Base-by-base conservation (phyloP, 1,284 basidiomycete species). In the Lentinus polychrous region DNA sequence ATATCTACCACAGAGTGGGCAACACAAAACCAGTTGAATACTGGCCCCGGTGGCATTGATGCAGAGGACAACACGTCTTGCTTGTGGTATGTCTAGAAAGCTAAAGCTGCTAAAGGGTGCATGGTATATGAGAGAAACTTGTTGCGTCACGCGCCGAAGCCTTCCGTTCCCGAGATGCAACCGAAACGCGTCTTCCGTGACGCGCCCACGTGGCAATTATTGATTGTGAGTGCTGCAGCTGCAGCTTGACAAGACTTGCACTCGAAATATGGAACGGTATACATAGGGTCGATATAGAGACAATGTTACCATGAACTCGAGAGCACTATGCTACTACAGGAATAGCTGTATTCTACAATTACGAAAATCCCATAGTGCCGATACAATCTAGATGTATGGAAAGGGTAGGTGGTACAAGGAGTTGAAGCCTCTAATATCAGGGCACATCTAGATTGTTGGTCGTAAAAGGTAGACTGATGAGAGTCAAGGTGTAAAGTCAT, bases 11-110 rank as follows among this genome's bases (percentile, higher is more conserved):
- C 64, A 12, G 81, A 76, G 49, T 76, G 75, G 34, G 76, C 67
- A 32, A 84, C 82, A 58, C 81, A 83, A 49, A 83, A 62, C 79
- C 81, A 85, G 69, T 81, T 83, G 66, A 76, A 86, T 20, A 73
- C 74, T 39, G 81, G 76, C 39, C 82, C 75, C 43, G 84, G 81
- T 55, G 81, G 80, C 83, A 86, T 85, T 22, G 6, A 22, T 37
- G 35, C 5, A 37, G 35, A 10, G 27, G 10, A 27, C 10, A 27
- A 15, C 36, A 12, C 12, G n/a, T 37, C n/a, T n/a, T n/a, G n/a
- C n/a, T n/a, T n/a, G n/a, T n/a, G n/a, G n/a, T n/a, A n/a, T n/a
- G n/a, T n/a, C n/a, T n/a, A n/a, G n/a, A n/a, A n/a, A n/a, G n/a
- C n/a, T n/a, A n/a, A n/a, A n/a, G n/a, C n/a, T n/a, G n/a, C n/a